phyloP scores from a whole-genome alignment of 257 asterid species.

The Nyctanthes arbortristis region DNA sequence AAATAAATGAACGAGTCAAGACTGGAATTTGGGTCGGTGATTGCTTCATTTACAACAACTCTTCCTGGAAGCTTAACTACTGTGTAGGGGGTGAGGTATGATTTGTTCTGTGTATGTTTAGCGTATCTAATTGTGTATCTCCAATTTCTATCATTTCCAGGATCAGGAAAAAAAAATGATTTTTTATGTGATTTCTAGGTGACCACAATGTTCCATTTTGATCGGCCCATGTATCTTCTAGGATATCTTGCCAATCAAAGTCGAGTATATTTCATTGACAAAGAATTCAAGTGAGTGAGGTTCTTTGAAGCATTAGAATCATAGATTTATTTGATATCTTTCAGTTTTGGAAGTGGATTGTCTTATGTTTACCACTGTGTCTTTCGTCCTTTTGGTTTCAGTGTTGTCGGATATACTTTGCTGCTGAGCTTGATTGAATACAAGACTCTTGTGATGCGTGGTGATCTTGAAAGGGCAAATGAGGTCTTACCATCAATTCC shows the following conservation, averaged over 20 bases:
- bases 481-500: conserved; percentile 83
- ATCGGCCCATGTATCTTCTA: conserved; percentile 95
- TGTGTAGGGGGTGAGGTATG: conserved; percentile 99
- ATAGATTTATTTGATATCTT: conserved; percentile 3
- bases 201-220: conserved; percentile 96
- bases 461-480: conserved; percentile 87
- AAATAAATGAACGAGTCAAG: conserved; percentile 90
- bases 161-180: conserved; percentile 11
- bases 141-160: conserved; percentile 16
- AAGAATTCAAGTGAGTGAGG: conserved; percentile 89
- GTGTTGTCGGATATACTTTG: conserved; percentile 85
- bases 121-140: conserved; percentile 6
- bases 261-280: conserved; percentile 83
- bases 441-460: conserved; percentile 97
- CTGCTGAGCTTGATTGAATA: conserved; percentile 92
- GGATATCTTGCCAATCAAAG: conserved; percentile 97
- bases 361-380: not conserved
- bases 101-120: conserved; percentile 11
- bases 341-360: conserved; percentile 10
- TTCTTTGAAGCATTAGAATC: conserved; percentile 18
- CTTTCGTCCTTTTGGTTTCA: conserved; percentile 34
- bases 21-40: conserved; percentile 99
- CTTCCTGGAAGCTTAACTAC: conserved; percentile 97
- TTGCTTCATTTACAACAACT: conserved; percentile 91
- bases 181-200: conserved; percentile 48